phyloP scores from a whole-genome alignment of 352 stramenopile genomes.

The Phytophthora hibernalis region DNA sequence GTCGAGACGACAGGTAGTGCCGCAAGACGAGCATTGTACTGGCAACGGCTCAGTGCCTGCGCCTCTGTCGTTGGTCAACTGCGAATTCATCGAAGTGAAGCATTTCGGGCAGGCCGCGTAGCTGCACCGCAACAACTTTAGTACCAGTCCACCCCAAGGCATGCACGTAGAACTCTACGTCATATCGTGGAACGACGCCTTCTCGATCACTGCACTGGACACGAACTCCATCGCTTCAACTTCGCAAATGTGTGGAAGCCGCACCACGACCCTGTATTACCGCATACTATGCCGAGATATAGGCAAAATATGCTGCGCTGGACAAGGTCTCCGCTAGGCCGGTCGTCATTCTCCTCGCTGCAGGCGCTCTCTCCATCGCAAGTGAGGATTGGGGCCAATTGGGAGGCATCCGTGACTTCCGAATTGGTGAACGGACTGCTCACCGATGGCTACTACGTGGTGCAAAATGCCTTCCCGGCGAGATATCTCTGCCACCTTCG shows the following conservation, averaged over 20 bases:
- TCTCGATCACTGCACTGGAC: constrained; percentile 57
- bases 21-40: constrained; percentile 46
- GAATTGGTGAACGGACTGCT: constrained; percentile 42
- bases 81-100: constrained; percentile 48
- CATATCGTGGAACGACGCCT: constrained; percentile 59
- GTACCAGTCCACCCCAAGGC: not conserved
- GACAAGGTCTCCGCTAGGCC: constrained; percentile 3
- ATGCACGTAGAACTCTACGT: constrained; percentile 38
- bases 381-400: constrained; percentile 26
- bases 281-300: constrained; percentile 14
- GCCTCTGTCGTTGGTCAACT: constrained; percentile 14
- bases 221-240: constrained; percentile 39
- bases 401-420: constrained; percentile 42
- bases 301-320: constrained; percentile 4
- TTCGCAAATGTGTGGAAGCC: not conserved
- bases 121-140: constrained; percentile 21
- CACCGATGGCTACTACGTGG: constrained; percentile 58
- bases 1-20: constrained; percentile 17
- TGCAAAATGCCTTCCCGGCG: constrained; percentile 55
- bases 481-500: constrained; percentile 54
- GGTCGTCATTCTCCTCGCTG: constrained; percentile 1
- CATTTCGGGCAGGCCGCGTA: constrained; percentile 63
- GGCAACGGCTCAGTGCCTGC: constrained; percentile 18
- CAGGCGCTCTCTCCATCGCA: constrained; percentile 12
- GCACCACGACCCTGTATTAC: constrained; percentile 13